Base-by-base conservation (phyloP, 139 green algal species). In the Auxenochlorella protothecoides region DNA sequence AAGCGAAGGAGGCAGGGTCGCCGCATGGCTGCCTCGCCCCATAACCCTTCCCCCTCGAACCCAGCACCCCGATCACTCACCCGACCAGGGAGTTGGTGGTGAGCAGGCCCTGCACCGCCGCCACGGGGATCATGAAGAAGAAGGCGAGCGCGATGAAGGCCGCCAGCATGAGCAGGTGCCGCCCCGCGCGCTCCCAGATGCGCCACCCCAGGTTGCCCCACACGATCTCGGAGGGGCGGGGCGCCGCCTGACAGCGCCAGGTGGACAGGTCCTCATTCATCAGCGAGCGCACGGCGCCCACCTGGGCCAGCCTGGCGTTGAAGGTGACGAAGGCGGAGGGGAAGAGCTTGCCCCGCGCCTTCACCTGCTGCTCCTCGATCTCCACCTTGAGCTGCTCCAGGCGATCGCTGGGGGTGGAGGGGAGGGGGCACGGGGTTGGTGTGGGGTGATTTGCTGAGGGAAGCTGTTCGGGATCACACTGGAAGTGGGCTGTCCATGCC, bases 271-370 rank as follows among this genome's bases (percentile, higher is more conserved):
- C 83, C 51, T 90, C 79, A 74, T 83, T 77, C 61, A 86, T 77
- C 55, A 92, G 83, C 6, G 74, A 72, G 44, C 74, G 83, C 15
- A 78, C 67, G 4, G 83, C 84, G 16, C n/a, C 9, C 59, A 61
- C 75, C 69, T 75, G 69, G 65, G n/a, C 56, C 13, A 53, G 69
- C 52, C 77, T 68, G 6, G 14, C 53, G 53, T 14, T n/a, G 79
- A 86, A 85, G 57, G 81, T 86, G 60, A 83, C 81, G 74, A 86
- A 85, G 59, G 81, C 79, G 27, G 73, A 65, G 63, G 81, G 79
- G 27, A 79, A 15, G 14, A 12, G 66, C 65, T 74, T 68, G 8
- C 27, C 52, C 3, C 14, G 70, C 6, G 79, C 76, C 52, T 62
- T 51, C 44, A 66, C 55, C 66, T 83, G 72, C 56, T 74, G 63